Evolutionary conservation across 2,329 filamentous ascomycete genomes (phyloP), one percentile per base, ranked within the genome.

Genomic region (Falciphora oryzae): DNA sequence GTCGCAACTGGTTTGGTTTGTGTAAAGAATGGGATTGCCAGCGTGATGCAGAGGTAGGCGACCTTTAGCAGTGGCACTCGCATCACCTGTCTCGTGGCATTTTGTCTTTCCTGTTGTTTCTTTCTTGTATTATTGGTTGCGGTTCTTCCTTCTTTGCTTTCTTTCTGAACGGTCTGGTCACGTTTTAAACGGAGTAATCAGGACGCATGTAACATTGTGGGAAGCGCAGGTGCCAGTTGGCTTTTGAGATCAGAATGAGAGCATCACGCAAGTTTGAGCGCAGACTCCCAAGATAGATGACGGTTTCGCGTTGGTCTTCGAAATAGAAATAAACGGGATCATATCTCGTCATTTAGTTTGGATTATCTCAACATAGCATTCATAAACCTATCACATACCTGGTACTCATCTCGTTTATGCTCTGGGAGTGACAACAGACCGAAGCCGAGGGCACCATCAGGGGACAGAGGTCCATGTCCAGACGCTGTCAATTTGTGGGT

Each of bases 1-100:
- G 67, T 18, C 74, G 77, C 61, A 76, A 70, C 66, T 81, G 79
- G 78, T 66, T 81, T 28, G 78, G 79, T 2, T 65, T 73, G 32
- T 82, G 80, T 66, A 76, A 76, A 63, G 73, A 77, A 50, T 77
- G 76, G 75, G 71, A 71, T 3, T 67, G 61, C 11, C 67, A 69
- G 2, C 70, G 70, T 7, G 65, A 69, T 28, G 69, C 70, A 11
- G 72, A 68, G n/a, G 62, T 67, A 35, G 57, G 62, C 5, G 62
- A 63, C 3, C 38, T 63, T 38, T 63, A 31, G 27, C 7, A 28
- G 44, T 14, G 16, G 16, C n/a, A 32, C 13, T 13, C 7, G 25
- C 3, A 62, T 22, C 16, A 27, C 16, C 38, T 22, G 5, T 22
- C 38, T 18, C 2, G 2, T 18, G 6, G 16, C 5, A 25, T 53